Base-by-base conservation (phyloP, 495 filamentous ascomycete genomes). In the Lasiosphaeria hispida region DNA sequence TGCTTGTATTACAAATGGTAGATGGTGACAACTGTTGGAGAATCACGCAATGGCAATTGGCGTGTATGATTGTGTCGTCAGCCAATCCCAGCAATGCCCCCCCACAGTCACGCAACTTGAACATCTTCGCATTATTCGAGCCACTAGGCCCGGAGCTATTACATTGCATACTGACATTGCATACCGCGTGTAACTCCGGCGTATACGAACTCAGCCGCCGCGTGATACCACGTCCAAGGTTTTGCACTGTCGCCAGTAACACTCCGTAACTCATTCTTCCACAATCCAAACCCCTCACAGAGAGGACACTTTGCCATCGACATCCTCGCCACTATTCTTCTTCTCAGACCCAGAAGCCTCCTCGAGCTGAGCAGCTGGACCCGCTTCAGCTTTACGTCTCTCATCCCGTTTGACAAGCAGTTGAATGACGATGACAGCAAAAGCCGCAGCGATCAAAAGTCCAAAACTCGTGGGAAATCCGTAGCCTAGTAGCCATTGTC, bases 381-480 rank as follows among this genome's bases (percentile, higher is more conserved):
- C 14, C n/a, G 18, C 34, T 5, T 14, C 36, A 9, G 49, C 49
- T 37, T 57, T 57, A 5, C 38, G 42, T 19, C 10, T 57, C 19
- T 42, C 56, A 40, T 69, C 66, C 10, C 65, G 51, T 18, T 57
- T 45, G 10, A 63, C 58, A 10, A 69, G 36, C 7, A 66, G 38
- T 38, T 66, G 61, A 37, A 69, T 66, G 8, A 43, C 35, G 17
- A 54, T 42, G n/a, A 64, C 62, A 30, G 58, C 60, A 10, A 69
- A 35, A 11, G 67, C 57, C 10, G 64, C 44, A 10, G 62, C 67
- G 38, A 69, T 63, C 10, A 67, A 57, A 4, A 69, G 57, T 0
- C 64, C 67, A 33, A 69, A 67, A 33, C 64, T 69, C 10, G 67
- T 13, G 0, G 67, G 59, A 55, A 63, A 69, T 23, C 67, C 67